These are phyloP conservation scores for Magnolia sinica DNA, from an alignment of 164 flowering plant species.

Conservation along the genomic window DNA sequence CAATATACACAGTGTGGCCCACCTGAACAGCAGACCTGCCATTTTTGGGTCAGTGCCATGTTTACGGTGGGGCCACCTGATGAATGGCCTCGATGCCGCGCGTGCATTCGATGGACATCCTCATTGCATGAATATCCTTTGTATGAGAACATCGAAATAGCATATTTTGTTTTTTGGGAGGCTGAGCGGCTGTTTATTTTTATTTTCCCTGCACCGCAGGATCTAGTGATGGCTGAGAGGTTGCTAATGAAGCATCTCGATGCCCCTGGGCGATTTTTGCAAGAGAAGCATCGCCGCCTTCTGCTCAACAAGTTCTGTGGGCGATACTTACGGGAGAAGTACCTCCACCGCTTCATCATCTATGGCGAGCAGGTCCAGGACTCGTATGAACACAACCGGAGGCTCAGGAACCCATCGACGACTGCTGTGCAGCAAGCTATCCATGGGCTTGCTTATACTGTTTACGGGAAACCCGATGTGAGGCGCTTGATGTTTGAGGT, in stretches of 20 bases:
- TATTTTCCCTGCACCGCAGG: conserved; percentile 37
- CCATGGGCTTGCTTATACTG: conserved; percentile 79
- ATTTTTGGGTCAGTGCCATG: neutral
- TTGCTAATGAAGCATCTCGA: conserved; percentile 96
- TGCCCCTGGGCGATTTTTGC: conserved; percentile 91
- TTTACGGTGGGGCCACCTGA: neutral
- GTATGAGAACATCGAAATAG: neutral
- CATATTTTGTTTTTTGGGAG: neutral
- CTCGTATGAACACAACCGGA: conserved; percentile 72
- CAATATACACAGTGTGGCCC: neutral
- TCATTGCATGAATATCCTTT: neutral
- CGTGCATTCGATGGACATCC: neutral
- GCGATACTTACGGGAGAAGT: conserved; percentile 72
- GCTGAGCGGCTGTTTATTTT: neutral
- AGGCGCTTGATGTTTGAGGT: conserved; percentile 97
- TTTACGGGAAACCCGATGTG: conserved; percentile 93
- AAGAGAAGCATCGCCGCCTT: conserved; percentile 78
- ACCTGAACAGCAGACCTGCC: neutral
- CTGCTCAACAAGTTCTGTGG: conserved; percentile 96
- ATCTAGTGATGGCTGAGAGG: conserved; percentile 93
- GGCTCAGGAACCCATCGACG: conserved; percentile 87
- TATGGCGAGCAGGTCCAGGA: conserved; percentile 84
- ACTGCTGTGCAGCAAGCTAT: conserved; percentile 91
- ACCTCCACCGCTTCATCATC: conserved; percentile 70
- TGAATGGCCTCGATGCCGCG: too few species aligned